Conservation (phyloP, 495 filamentous ascomycete species). For the Bacidia gigantensis region DNA sequence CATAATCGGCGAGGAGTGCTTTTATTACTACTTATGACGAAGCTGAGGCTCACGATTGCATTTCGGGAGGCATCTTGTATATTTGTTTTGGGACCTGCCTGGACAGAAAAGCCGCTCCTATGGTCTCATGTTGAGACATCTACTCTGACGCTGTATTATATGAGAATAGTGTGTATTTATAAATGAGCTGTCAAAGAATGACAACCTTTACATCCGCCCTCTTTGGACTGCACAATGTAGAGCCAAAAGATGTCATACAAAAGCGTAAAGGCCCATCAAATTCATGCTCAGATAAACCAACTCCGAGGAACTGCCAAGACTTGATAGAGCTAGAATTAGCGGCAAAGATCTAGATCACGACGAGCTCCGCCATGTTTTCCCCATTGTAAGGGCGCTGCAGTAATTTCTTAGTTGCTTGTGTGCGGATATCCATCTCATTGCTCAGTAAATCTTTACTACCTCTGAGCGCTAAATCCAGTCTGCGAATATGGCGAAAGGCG, state of each 20-base stretch:
- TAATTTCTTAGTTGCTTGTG: not conserved
- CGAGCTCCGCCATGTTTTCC: too few relatives aligned
- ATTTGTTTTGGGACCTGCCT: not conserved
- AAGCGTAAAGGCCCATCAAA: too few relatives aligned
- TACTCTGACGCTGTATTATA: not conserved
- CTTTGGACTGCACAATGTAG: too few relatives aligned
- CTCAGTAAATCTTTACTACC: too few relatives aligned
- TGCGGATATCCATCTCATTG: not conserved
- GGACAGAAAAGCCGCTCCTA: not conserved
- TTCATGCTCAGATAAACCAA: too few relatives aligned
- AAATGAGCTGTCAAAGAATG: not conserved
- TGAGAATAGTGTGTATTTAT: not conserved
- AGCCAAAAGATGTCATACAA: too few relatives aligned
- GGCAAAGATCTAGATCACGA: too few relatives aligned
- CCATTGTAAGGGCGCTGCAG: too few relatives aligned
- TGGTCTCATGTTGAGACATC: not conserved
- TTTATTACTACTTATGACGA: not conserved
- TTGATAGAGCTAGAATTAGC: too few relatives aligned
- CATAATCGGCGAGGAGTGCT: not conserved
- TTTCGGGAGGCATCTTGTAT: not conserved
- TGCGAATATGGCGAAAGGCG: conserved; percentile 39
- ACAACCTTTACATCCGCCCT: too few relatives aligned
- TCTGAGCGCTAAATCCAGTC: too few relatives aligned
- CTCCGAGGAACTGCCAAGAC: too few relatives aligned
- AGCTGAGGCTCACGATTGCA: not conserved